Conservation (phyloP, 306 rosid genomes). For the Fragaria vesca region DNA sequence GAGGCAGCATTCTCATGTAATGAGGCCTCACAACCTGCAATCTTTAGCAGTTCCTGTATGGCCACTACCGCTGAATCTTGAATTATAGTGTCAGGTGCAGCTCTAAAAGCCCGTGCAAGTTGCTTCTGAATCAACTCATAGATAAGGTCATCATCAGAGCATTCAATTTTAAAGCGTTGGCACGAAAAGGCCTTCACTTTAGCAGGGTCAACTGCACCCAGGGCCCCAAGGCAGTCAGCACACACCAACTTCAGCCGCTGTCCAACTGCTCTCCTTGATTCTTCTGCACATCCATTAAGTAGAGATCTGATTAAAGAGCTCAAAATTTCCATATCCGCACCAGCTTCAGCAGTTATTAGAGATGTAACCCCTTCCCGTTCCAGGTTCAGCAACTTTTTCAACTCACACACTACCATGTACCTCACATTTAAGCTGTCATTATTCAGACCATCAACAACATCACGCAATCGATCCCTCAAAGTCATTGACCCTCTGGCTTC, state of each 20-base stretch:
- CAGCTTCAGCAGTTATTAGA: constrained; percentile 73
- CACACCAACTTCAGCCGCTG: constrained; percentile 89
- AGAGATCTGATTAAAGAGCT: constrained; percentile 82
- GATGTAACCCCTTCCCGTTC: constrained; percentile 72
- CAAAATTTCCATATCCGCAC: constrained; percentile 74
- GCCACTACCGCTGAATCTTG: constrained; percentile 99
- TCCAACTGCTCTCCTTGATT: constrained; percentile 80
- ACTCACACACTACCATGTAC: constrained; percentile 84
- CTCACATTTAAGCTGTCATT: constrained; percentile 92
- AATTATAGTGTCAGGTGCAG: constrained; percentile 88
- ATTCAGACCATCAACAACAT: constrained; percentile 82
- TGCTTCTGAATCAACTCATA: constrained; percentile 95
- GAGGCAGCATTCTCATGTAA: constrained; percentile 71
- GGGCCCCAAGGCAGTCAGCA: constrained; percentile 96
- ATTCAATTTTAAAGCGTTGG: constrained; percentile 86
- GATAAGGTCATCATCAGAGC: constrained; percentile 95
- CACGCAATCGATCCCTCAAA: constrained; percentile 73
- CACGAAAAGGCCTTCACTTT: constrained; percentile 75
- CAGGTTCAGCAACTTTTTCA: constrained; percentile 76
- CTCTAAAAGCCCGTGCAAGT: constrained; percentile 90
- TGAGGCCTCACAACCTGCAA: constrained; percentile 94
- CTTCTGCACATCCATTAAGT: constrained; percentile 87
- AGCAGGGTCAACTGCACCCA: constrained; percentile 99
- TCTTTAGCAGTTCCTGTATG: constrained; percentile 92
- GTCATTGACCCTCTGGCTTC: constrained; percentile 83